phyloP scores from a whole-genome alignment of 768 basidiomycete species.

The Boletellus emodensis region DNA sequence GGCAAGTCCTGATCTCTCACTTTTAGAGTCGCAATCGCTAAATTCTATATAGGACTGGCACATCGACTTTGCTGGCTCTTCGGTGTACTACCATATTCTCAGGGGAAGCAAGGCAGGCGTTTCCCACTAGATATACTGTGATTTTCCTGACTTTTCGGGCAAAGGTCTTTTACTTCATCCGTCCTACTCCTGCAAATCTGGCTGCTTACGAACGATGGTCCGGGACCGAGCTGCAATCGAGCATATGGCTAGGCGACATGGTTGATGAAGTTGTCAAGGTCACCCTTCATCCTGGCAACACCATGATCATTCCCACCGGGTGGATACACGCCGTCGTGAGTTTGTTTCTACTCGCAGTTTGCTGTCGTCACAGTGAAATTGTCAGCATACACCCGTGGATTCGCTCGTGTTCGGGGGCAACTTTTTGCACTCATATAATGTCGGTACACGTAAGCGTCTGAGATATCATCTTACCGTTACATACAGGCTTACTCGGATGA shows the following conservation, averaged over 20 bases:
- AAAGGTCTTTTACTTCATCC: constrained; percentile 95
- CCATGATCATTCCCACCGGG: constrained; percentile 92
- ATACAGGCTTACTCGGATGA: constrained; percentile 8
- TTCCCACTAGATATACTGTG: not conserved
- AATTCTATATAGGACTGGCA: constrained; percentile 80
- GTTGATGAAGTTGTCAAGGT: constrained; percentile 89
- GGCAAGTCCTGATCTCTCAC: constrained; percentile 43
- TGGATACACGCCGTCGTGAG: constrained; percentile 98
- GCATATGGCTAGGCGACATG: constrained; percentile 89
- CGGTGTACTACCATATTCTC: constrained; percentile 95
- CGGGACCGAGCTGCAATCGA: constrained; percentile 83
- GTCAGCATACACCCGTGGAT: constrained; percentile 84
- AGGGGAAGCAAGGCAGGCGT: constrained; percentile 70
- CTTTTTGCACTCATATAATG: constrained; percentile 91
- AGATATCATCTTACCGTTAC: not conserved
- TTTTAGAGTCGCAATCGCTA: not conserved
- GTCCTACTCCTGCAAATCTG: constrained; percentile 81
- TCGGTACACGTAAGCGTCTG: constrained; percentile 67
- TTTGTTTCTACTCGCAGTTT: constrained; percentile 4
- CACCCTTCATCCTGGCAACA: constrained; percentile 70
- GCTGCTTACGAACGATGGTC: constrained; percentile 93
- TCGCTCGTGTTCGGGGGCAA: constrained; percentile 97
- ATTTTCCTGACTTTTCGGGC: not conserved
- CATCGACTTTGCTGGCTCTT: constrained; percentile 95
- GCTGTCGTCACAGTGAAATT: constrained; percentile 1